These are phyloP conservation scores for Ilex paraguariensis DNA, from an alignment of 305 asterid species.

Conservation along the genomic window DNA sequence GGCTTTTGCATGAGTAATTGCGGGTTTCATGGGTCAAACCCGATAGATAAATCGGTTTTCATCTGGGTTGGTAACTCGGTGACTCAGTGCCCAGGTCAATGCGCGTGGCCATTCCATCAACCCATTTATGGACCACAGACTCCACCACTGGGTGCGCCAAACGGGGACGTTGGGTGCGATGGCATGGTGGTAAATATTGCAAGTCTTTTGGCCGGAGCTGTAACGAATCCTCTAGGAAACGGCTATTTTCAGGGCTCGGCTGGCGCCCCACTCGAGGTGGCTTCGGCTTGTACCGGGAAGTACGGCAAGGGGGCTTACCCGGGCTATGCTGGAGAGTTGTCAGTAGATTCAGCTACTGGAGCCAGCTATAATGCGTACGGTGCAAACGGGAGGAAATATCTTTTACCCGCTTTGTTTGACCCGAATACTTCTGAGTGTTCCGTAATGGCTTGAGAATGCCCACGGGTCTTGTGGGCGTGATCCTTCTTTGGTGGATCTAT, in stretches of 20 bases:
- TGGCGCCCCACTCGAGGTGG: conserved; percentile 16
- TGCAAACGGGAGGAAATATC: conserved; percentile 18
- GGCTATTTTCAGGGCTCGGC: conserved; percentile 22
- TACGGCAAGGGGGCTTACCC: conserved; percentile 24
- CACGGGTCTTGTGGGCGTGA: no score
- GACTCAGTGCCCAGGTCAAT: conserved; percentile 15
- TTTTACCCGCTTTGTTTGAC: conserved; percentile 21
- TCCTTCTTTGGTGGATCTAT: no score
- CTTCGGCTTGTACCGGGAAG: conserved; percentile 20
- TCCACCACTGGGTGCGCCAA: conserved; percentile 17
- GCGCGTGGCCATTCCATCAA: not conserved
- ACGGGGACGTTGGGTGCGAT: conserved; percentile 21
- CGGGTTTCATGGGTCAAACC: conserved; percentile 23
- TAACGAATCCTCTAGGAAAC: conserved; percentile 16
- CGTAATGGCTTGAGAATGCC: no score
- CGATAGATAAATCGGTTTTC: conserved; percentile 1
- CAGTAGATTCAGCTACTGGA: conserved; percentile 11
- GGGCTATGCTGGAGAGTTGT: conserved; percentile 3
- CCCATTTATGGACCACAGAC: not conserved
- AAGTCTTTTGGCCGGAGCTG: conserved; percentile 16
- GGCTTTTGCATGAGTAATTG: conserved; percentile 33
- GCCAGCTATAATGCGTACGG: conserved; percentile 27
- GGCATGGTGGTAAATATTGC: conserved; percentile 26
- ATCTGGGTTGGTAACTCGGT: conserved; percentile 25
- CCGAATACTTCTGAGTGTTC: conserved; percentile 15